Evolutionary conservation across 495 filamentous ascomycete genomes (phyloP), one percentile per base, ranked within the genome.

Genomic region (Emericellopsis terricola): DNA sequence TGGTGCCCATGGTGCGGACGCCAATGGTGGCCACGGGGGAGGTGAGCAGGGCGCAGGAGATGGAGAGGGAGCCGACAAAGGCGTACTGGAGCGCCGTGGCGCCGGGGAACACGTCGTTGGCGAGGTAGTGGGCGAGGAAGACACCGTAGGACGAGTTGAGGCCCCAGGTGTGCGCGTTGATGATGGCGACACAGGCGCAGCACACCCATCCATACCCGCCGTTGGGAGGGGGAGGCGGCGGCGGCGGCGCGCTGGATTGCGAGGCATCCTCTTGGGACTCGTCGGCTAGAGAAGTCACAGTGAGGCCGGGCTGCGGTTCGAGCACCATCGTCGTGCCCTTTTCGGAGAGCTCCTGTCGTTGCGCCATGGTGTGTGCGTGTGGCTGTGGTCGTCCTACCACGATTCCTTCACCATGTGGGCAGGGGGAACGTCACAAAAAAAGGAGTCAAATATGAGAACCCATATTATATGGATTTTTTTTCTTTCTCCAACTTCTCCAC

Each of bases 41-140:
- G 13, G 75, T 53, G 11, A 75, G 39, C 24, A 78, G 57, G 9
- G 70, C 62, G 39, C 67, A 60, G 8, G 69, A 68, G 27, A 78
- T 64, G 19, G 66, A 70, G 5, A 79, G 52, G n/a, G 73, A 75
- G n/a, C 76, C 76, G 5, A 76, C 65, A 36, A 78, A 75, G 26
- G 76, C 76, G 34, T 69, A 81, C 14, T 67, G 54, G 4, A 77
- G 56, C 3, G 61, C 49, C 8, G 62, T 68, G 16, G 72, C 71
- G 6, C 56, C 63, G 0, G 68, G 68, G 39, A 73, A 77, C 19
- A 58, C 59, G 40, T 71, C 44, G 32, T 59, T 41, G 1, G 60
- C 52, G 19, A 76, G 57, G 37, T 78, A 81, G 40, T 69, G 53
- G 13, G 68, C 64, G n/a, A 79, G 64, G 46, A 69, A 70, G 1